A percentile compares a stretch with the other conserved stretches of the same genome.
Evolutionary conservation across 2,329 filamentous ascomycete genomes (phyloP).

Genomic region (Paecilomyces fulvus): DNA sequence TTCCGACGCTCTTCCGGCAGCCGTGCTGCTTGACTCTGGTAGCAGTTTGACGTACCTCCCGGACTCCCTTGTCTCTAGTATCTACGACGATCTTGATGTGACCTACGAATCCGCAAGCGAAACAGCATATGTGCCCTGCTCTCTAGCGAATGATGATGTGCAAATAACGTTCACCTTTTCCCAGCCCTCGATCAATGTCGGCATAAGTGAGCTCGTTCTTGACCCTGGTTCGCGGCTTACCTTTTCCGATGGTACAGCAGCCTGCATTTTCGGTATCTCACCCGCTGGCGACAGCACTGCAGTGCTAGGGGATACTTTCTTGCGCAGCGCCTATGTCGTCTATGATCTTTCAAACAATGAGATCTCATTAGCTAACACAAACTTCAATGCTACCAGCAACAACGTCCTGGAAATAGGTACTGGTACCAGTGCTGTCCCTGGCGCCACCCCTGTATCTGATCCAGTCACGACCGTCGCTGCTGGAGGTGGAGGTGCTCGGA

Average conservation of each 20-base stretch:
- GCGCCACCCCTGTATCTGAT: conserved; percentile 41
- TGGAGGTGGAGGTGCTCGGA: conserved; percentile 37
- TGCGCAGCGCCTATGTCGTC: conserved; percentile 66
- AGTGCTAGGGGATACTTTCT: conserved; percentile 65
- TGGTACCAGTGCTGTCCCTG: conserved; percentile 40
- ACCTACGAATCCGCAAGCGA: conserved; percentile 49
- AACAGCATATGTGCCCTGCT: conserved; percentile 47
- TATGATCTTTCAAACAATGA: conserved; percentile 66
- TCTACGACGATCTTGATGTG: conserved; percentile 53
- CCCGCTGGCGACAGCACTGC: conserved; percentile 48
- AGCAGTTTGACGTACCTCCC: conserved; percentile 33
- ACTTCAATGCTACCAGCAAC: conserved; percentile 46
- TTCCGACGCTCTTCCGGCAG: conserved; percentile 32
- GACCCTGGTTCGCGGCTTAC: conserved; percentile 27
- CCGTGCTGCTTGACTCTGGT: conserved; percentile 33
- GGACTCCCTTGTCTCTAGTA: conserved; percentile 25
- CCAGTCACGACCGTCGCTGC: conserved; percentile 41
- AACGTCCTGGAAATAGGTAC: conserved; percentile 46
- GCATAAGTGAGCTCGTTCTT: conserved; percentile 49
- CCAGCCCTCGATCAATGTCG: conserved; percentile 46
- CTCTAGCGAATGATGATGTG: conserved; percentile 38
- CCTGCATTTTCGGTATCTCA: conserved; percentile 61
- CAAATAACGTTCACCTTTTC: conserved; percentile 52
- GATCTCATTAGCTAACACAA: conserved; percentile 61
- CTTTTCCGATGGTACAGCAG: conserved; percentile 46